Evolutionary conservation across 2,329 filamentous ascomycete genomes (phyloP), one percentile per base, ranked within the genome.

Genomic region (Metarhizium humberi): DNA sequence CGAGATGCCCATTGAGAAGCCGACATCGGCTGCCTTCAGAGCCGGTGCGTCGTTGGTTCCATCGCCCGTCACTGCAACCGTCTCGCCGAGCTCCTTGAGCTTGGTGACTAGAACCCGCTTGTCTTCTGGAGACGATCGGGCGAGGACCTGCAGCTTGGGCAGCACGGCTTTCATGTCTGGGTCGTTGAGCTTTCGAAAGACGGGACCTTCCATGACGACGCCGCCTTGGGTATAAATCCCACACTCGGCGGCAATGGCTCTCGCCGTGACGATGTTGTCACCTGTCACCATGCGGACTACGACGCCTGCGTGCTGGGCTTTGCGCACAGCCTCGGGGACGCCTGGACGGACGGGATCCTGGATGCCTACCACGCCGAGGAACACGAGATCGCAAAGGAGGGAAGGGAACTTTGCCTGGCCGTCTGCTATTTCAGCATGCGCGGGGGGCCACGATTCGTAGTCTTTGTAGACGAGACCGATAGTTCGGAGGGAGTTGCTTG

Each of bases 381-480:
- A 87, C 2, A 79, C 84, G 81, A 94, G 88, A 47, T 83, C 77
- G 45, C 75, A 71, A 49, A 78, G 71, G 6, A 54, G 18, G 11
- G 53, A 50, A 13, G 46, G 1, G 25, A 54, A 50, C 6, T 30
- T 5, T 30, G 52, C 50, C 8, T 52, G 54, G n/a, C 43, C 59
- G 18, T 82, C 78, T 56, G 50, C 50, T 7, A 87, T 84, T 13
- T 80, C 71, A 18, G 78, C 83, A 46, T 79, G 73, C 58, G 86
- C 80, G 18, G 77, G 85, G n/a, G 88, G 87, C 82, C 86, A 89
- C 54, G 71, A 74, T 29, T 82, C 76, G 57, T 87, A 89, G 60
- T 92, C 88, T 48, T 81, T 79, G 68, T 88, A 91, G 3, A 87
- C 77, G 59, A 91, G 75, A 18, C 81, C 87, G 55, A 92, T 90